Evolutionary conservation across 306 rosid species (phyloP).

Genomic region (Pyrus pyrifolia): DNA sequence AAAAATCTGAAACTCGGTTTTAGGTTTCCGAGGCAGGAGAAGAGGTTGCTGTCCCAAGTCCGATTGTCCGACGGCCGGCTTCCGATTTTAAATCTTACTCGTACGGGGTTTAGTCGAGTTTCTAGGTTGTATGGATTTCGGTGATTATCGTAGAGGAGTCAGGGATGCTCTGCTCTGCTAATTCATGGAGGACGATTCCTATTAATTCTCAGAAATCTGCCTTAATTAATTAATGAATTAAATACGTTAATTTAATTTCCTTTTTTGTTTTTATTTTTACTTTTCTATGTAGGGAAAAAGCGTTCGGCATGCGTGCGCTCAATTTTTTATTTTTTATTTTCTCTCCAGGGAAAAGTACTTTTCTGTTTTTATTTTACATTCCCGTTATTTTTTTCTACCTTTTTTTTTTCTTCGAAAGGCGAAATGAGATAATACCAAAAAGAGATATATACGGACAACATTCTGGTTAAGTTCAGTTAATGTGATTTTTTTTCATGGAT

Average conservation of each 20-base stretch:
- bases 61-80: background rate
- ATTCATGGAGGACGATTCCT: background rate
- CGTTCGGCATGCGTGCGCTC: too few species aligned
- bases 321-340: too few species aligned
- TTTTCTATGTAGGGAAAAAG: background rate
- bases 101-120: background rate
- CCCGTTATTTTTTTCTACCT: background rate
- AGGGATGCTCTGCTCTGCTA: background rate
- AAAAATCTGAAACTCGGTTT: background rate
- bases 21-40: background rate
- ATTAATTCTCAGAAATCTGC: background rate
- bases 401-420: too few species aligned
- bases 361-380: too few species aligned
- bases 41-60: background rate
- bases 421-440: too few species aligned
- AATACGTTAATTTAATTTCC: background rate
- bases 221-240: background rate
- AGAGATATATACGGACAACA: too few species aligned
- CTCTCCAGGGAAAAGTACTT: too few species aligned
- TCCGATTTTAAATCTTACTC: background rate
- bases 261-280: background rate
- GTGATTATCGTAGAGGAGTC: background rate
- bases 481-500: too few species aligned
- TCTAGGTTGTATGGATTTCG: background rate
- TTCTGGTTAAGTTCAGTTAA: too few species aligned